Conservation (phyloP, 768 basidiomycete species). For the Lentinula guzmanii region DNA sequence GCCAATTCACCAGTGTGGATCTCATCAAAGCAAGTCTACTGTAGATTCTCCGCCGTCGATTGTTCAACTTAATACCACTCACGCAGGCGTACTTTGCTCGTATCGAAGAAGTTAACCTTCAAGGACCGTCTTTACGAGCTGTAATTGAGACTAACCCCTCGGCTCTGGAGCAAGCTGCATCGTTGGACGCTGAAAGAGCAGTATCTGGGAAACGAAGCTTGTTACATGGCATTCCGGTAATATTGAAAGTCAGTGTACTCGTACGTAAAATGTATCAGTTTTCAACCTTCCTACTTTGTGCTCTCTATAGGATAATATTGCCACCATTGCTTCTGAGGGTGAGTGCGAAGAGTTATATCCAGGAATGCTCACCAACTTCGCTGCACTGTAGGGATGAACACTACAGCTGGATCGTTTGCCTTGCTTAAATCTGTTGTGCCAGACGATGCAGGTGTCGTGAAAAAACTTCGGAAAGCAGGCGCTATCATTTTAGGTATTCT, state of each 20-base stretch:
- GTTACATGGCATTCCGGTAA: slow-evolving; percentile 32
- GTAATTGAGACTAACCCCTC: slow-evolving; percentile 33
- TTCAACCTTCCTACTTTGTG: too few relatives aligned
- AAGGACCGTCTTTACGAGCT: slow-evolving; percentile 30
- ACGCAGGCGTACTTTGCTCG: slow-evolving; percentile 33
- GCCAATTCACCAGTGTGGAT: slow-evolving; percentile 33
- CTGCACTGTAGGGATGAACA: slow-evolving; percentile 29
- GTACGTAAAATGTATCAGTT: too few relatives aligned
- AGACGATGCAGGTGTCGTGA: slow-evolving; percentile 27
- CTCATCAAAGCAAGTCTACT: slow-evolving; percentile 26
- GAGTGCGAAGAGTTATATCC: neutral
- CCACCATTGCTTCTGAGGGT: slow-evolving; percentile 24
- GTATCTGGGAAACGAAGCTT: slow-evolving; percentile 19
- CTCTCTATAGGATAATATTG: slow-evolving; percentile 18
- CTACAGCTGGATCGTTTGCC: slow-evolving; percentile 32
- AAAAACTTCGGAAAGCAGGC: slow-evolving; percentile 23
- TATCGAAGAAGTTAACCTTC: slow-evolving; percentile 36
- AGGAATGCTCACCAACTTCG: neutral
- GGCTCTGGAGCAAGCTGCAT: slow-evolving; percentile 27
- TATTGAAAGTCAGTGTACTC: too few relatives aligned
- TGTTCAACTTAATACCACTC: neutral
- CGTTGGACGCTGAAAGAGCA: slow-evolving; percentile 26
- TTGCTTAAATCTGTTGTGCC: slow-evolving; percentile 26
- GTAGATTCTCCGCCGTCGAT: too few relatives aligned
- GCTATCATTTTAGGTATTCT: slow-evolving; percentile 25